phyloP scores from a whole-genome alignment of 2,329 filamentous ascomycete genomes.

The Madurella mycetomatis region DNA sequence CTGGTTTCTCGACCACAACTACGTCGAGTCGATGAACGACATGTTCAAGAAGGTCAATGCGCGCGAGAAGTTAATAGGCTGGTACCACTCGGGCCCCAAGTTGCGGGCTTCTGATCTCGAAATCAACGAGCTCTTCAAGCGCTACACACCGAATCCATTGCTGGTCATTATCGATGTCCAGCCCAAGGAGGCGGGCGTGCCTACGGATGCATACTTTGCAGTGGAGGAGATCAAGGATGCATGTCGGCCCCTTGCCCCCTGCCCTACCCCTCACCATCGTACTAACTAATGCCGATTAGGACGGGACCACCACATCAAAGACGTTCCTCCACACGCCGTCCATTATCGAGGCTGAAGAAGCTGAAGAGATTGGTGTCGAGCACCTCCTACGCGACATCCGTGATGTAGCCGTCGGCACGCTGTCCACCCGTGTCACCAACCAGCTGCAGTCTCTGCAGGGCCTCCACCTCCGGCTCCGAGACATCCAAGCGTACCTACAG shows the following conservation, averaged over 20 bases:
- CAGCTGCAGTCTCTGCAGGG: slow-evolving; percentile 97
- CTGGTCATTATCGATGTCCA: slow-evolving; percentile 98
- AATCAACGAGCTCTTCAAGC: slow-evolving; percentile 99
- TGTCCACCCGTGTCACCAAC: slow-evolving; percentile 94
- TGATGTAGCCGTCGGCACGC: slow-evolving; percentile 92
- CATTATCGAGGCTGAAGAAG: slow-evolving; percentile 97
- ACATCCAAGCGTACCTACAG: slow-evolving; percentile 92
- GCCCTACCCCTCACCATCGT: background rate
- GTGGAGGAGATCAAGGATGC: slow-evolving; percentile 99
- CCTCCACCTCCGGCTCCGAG: slow-evolving; percentile 85
- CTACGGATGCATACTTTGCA: slow-evolving; percentile 97
- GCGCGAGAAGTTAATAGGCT: slow-evolving; percentile 96
- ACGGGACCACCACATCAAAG: slow-evolving; percentile 92
- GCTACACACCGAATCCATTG: slow-evolving; percentile 94
- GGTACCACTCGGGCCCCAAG: slow-evolving; percentile 98
- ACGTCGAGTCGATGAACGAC: slow-evolving; percentile 98
- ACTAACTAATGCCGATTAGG: slow-evolving; percentile 49
- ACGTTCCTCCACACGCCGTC: slow-evolving; percentile 98
- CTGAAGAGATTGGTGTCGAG: slow-evolving; percentile 97
- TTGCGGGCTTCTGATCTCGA: slow-evolving; percentile 92
- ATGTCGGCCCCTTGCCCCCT: slow-evolving; percentile 33
- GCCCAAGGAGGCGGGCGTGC: slow-evolving; percentile 94
- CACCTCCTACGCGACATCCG: slow-evolving; percentile 96
- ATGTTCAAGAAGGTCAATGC: slow-evolving; percentile 99
- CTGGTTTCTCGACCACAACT: slow-evolving; percentile 99